Base-by-base conservation (phyloP, 495 filamentous ascomycete species). In the Aspergillus cavernicola region DNA sequence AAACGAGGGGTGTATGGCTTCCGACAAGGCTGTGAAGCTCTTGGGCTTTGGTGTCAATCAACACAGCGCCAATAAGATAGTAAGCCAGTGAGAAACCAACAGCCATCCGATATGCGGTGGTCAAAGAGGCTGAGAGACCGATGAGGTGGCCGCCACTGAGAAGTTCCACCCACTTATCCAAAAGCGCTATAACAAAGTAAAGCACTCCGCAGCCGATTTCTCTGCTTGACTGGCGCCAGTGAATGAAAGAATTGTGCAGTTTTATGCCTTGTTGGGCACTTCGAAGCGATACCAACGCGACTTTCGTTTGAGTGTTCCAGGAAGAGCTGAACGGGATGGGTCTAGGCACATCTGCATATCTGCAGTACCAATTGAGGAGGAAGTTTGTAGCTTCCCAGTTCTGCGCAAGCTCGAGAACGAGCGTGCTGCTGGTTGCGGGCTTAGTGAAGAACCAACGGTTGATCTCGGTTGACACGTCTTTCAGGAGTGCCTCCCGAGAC, bases 211-310 rank as follows among this genome's bases (percentile, higher is more conserved):
- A 83, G 20, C 80, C 79, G 13, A 85, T 71, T 50, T 85, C 81
- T 37, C 73, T 66, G 39, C 77, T 79, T 0, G 78, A 75, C 24
- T 80, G 72, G 7, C 81, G 79, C 80, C 80, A 85, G 53, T 82
- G 80, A 31, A 84, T 72, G 60, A 85, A 85, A 4, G 80, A 74
- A 58, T 78, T 84, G 66, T 85, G 81, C n/a, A 83, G 63, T 20
- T 73, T 67, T 4, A 85, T 72, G 9, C 81, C 81, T 59, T 81
- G 82, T 54, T 84, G 80, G 15, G 75, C 71, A 48, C 73, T 74
- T 28, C 69, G 70, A 43, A 84, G 64, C 24, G 67, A 77, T 57
- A 84, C 79, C 22, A 81, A 55, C 12, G 71, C 81, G 1, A 80
- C 81, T 58, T 81, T 80, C 0, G 73, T 71, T 58, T 78, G 76